These are phyloP conservation scores for Durio zibethinus DNA, from an alignment of 345 rosid species.

Conservation along the genomic window DNA sequence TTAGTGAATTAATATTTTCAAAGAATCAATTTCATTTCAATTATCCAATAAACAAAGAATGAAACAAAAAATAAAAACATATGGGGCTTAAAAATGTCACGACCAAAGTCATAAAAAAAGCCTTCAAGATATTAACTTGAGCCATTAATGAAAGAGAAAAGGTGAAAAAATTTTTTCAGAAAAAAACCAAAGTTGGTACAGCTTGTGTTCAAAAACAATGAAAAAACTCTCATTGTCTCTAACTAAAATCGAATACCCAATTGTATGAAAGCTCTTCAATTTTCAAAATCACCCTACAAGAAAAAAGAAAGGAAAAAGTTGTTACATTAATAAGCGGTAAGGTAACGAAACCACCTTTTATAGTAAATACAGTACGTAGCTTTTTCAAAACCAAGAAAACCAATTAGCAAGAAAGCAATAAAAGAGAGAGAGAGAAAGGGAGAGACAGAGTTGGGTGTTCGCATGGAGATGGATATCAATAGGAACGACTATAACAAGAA, in stretches of 20 bases:
- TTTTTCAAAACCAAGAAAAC: constrained; percentile 1
- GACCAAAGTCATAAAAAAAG: too few relatives aligned
- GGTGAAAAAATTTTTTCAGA: not conserved
- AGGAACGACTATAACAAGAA: constrained; percentile 31
- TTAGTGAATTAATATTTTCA: too few relatives aligned
- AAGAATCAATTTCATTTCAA: too few relatives aligned
- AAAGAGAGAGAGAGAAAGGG: not conserved
- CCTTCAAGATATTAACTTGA: too few relatives aligned
- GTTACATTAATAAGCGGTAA: too few relatives aligned
- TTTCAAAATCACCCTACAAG: not conserved
- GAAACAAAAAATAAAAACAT: too few relatives aligned
- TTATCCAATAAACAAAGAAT: too few relatives aligned
- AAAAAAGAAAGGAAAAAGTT: not conserved
- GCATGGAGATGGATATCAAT: constrained; percentile 39
- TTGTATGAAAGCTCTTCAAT: not conserved
- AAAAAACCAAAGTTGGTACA: not conserved
- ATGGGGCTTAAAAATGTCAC: too few relatives aligned
- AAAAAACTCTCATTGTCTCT: constrained; percentile 5
- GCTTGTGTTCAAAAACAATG: not conserved
- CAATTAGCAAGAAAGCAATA: not conserved
- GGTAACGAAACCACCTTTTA: not conserved
- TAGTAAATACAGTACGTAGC: not conserved
- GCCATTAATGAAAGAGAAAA: too few relatives aligned
- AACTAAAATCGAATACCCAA: constrained; percentile 12
- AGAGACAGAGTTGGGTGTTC: constrained; percentile 1